Evolutionary conservation across 495 filamentous ascomycete species (phyloP), one percentile per base, ranked within the genome.

Genomic region (Penicillium herquei): DNA sequence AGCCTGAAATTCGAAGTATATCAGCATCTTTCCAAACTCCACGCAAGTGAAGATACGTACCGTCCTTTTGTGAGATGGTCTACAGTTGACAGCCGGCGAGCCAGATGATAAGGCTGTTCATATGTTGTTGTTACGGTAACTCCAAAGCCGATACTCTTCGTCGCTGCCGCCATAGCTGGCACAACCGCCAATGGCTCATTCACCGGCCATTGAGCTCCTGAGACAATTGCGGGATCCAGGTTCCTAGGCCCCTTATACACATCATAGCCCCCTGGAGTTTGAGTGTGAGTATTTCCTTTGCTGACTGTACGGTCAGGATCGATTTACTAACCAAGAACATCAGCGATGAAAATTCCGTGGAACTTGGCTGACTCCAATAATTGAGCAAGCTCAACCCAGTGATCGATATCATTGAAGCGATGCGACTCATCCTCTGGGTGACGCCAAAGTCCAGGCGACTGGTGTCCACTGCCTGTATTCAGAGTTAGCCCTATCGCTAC

Each of bases 81-180:
- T 3, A 87, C 69, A 0, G 86, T 90, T 0, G 82, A 83, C 21
- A 90, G 63, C 17, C 86, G 72, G 14, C 85, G 71, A 0, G 86
- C 86, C 13, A 90, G 75, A 60, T 87, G 84, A 65, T 86, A 90
- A 0, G 87, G 86, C 57, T 84, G 81, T 63, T 88, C 87, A 56
- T 87, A 89, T 14, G 84, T 88, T 6, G 76, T 87, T 4, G 83
- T 80, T n/a, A 85, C 71, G 21, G 91, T 89, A 4, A 91, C 84
- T 11, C 89, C 80, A 37, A 85, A 77, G 0, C 87, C 87, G 35
- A 95, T 80, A 47, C 78, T 78, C 54, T 90, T 68, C 4, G 87
- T 89, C 1, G 57, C 74, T 4, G 76, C 74, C 0, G 76, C 74
- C 76, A 78, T 78, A 3, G 74, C 73, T 7, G 74, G 71, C 0